Percentiles rank a stretch among this genome's conserved stretches.
These are phyloP conservation scores for Tagetes erecta DNA, from an alignment of 129 eudicot genomes.

Conservation along the genomic window DNA sequence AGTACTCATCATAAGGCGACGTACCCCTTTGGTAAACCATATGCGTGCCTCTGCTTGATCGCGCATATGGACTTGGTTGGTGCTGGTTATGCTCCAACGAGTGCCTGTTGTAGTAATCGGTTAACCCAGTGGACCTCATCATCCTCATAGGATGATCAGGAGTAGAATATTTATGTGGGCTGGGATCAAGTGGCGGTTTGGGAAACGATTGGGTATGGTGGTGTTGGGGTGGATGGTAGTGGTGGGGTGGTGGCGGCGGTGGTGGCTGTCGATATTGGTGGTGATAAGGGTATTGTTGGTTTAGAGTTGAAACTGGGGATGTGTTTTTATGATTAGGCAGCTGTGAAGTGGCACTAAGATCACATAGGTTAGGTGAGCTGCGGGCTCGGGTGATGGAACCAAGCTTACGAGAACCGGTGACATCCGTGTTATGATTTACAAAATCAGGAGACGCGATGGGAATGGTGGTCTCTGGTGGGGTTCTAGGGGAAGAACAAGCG, in stretches of 20 bases:
- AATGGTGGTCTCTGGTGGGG: slow-evolving; percentile 46
- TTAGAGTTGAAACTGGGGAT: neutral
- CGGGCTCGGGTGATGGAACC: slow-evolving; percentile 48
- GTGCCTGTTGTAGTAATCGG: slow-evolving; percentile 44
- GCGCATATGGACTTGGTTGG: slow-evolving; percentile 6
- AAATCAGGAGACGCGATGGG: slow-evolving; percentile 24
- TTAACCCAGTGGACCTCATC: slow-evolving; percentile 43
- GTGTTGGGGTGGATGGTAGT: neutral
- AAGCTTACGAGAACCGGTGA: slow-evolving; percentile 16
- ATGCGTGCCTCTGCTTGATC: slow-evolving; percentile 36
- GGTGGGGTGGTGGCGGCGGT: slow-evolving; percentile 8
- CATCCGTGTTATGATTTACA: slow-evolving; percentile 16
- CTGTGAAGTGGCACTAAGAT: slow-evolving; percentile 27
- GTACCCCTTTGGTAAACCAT: slow-evolving; percentile 40
- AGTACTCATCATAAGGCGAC: slow-evolving; percentile 38
- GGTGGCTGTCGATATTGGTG: neutral
- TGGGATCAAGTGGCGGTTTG: slow-evolving; percentile 38
- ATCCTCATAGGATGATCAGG: slow-evolving; percentile 44
- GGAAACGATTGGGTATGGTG: slow-evolving; percentile 17
- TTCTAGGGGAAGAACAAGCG: slow-evolving; percentile 65
- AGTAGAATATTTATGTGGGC: slow-evolving; percentile 25
- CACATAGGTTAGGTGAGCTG: slow-evolving; percentile 66
- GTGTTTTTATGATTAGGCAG: slow-evolving; percentile 14
- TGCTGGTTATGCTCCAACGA: slow-evolving; percentile 37
- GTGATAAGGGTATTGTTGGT: slow-evolving; percentile 23